Base-by-base conservation (phyloP, 768 basidiomycete genomes). In the Clathrus columnatus region DNA sequence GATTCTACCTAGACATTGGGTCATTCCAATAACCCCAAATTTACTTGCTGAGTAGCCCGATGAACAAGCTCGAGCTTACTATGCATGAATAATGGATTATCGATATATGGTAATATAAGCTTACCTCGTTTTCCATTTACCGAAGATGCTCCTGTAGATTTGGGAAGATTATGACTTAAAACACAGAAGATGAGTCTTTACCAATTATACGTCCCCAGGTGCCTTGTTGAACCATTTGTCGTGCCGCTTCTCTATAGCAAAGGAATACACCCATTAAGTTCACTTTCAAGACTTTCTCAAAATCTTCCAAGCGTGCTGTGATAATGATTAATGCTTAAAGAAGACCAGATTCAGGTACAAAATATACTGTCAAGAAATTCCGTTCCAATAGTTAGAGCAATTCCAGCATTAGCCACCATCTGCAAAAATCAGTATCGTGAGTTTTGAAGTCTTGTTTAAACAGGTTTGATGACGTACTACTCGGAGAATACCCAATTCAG, bases 241-340 rank as follows among this genome's bases (percentile, higher is more conserved):
- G 69, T 17, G 79, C 82, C 1, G 82, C 84, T 57, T 83, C 72
- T 51, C 83, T 80, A 45, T 84, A 84, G 63, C 80, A 84, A 57
- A 80, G 72, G 68, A 79, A 83, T 1, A 74, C 68, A 30, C 82
- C 82, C 51, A 78, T 74, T 57, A 75, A 70, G 61, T 85, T 85
- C 44, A 61, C 56, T 24, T 27, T 27, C 21, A 58, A 51, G 6
- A 61, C 16, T 14, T 47, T 53, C 36, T 65, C 64, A 21, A 59
- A 48, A 16, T 64, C 60, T 28, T 65, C 62, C 28, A 49, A 54
- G 14, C 58, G 50, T 7, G 59, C 64, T 64, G 14, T 11, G 16
- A 16, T 10, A 8, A 4, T 23, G 1, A 18, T 18, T 4, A n/a
- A 16, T 36, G n/a, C 30, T 4, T 11, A 36, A 24, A 1, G 43